These are phyloP conservation scores for Hortaea sp. DNA, from an alignment of 2,329 filamentous ascomycete genomes.

Conservation along the genomic window DNA sequence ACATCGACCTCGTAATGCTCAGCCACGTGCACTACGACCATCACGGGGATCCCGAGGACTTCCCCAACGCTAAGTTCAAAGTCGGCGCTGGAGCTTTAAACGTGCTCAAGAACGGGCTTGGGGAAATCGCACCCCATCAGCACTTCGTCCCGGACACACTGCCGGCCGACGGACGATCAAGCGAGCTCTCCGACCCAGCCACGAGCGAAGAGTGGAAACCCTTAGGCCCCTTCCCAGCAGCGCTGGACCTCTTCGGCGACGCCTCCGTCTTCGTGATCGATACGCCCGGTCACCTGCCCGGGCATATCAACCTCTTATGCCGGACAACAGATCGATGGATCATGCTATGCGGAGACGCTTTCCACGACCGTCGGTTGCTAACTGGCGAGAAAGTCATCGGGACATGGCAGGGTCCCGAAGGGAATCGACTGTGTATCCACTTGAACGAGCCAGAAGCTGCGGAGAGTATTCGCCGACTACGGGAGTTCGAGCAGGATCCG, in stretches of 20 bases:
- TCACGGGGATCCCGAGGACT: conserved; percentile 46
- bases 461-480: conserved; percentile 33
- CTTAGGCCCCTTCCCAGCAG: conserved; percentile 34
- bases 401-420: conserved; percentile 36
- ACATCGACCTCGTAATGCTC: conserved; percentile 35
- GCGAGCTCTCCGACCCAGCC: conserved; percentile 31
- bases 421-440: conserved; percentile 42
- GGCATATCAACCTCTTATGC: conserved; percentile 42
- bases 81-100: conserved; percentile 40
- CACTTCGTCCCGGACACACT: conserved; percentile 36
- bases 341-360: conserved; percentile 44
- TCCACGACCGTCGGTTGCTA: conserved; percentile 43
- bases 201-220: conserved; percentile 30
- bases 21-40: conserved; percentile 50
- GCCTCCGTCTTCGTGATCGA: conserved; percentile 39
- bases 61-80: conserved; percentile 38
- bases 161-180: conserved; percentile 27
- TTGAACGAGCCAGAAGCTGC: conserved; percentile 37
- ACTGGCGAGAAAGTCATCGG: conserved; percentile 44
- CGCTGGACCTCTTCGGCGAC: conserved; percentile 40
- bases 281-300: conserved; percentile 42
- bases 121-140: conserved; percentile 26
- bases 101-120: conserved; percentile 27
- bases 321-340: conserved; percentile 34
- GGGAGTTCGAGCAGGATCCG: conserved; percentile 31